Evolutionary conservation across 441 rosid genomes (phyloP).

Genomic region (Raphanus hybrid): DNA sequence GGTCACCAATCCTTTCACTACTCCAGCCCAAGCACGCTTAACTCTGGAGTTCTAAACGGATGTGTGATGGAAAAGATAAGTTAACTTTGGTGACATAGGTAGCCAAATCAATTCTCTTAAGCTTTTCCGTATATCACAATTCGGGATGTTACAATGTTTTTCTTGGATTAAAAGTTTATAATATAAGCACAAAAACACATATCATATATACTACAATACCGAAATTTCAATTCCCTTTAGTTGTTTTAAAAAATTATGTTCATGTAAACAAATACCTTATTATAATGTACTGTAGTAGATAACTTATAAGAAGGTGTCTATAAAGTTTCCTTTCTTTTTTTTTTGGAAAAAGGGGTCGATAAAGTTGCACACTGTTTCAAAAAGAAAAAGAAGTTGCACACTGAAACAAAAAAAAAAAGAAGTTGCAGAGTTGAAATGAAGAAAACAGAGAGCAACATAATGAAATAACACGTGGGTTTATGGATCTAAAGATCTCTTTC

Average conservation of each 20-base stretch:
- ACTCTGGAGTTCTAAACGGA: too few relatives aligned
- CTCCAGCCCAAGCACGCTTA: too few relatives aligned
- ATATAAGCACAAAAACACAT: not conserved
- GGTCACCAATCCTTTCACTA: too few relatives aligned
- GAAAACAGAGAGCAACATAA: conserved; percentile 14
- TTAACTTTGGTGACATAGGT: too few relatives aligned
- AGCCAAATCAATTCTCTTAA: too few relatives aligned
- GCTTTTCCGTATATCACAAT: too few relatives aligned
- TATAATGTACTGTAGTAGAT: not conserved
- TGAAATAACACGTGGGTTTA: conserved; percentile 44
- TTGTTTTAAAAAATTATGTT: not conserved
- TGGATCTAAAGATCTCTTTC: conserved; percentile 20
- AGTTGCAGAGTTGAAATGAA: conserved; percentile 8
- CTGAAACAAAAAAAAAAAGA: not conserved
- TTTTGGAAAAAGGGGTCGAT: not conserved
- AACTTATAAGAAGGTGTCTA: not conserved
- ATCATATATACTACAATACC: not conserved
- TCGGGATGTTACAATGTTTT: too few relatives aligned
- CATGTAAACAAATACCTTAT: not conserved
- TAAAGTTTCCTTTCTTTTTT: too few relatives aligned
- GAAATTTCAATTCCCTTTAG: not conserved
- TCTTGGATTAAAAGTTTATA: too few relatives aligned
- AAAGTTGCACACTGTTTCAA: not conserved
- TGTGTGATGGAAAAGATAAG: too few relatives aligned
- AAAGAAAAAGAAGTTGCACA: not conserved